Base-by-base conservation (phyloP, 345 rosid species). In the Eucalyptus curtisii region DNA sequence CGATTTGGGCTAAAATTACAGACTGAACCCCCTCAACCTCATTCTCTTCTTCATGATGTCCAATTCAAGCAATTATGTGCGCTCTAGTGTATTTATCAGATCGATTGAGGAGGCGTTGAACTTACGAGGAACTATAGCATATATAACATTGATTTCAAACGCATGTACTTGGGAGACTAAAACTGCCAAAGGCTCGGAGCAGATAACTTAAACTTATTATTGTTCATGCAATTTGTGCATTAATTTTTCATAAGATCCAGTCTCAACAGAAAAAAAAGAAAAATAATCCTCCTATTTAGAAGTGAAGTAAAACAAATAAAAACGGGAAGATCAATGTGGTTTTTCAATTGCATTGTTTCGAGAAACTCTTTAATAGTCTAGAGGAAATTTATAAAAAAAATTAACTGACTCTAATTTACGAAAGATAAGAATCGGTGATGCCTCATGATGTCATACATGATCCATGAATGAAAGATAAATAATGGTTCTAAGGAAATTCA, bases 391-490 rank as follows among this genome's bases (percentile, higher is more conserved):
- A 3, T 68, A 0, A 8, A 33, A 68, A n/a, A 31, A 1, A 33
- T 37, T 68, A 33, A 68, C 2, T 1, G 7, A 33, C 80, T 31
- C 2, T 71, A 33, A 1, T 33, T 16, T 4, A 16, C 42, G 24
- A 33, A 71, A 71, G 11, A 17, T 8, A 17, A 71, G 44, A 33
- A 8, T 71, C 3, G 2, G 81, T 9, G 25, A 33, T 16, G 81
- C 25, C 4, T 33, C 7, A 3, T 71, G 44, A 66, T n/a, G n/a
- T n/a, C 10, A n/a, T 14, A n/a, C 37, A 7, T 0, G 1, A n/a
- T 14, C 76, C 37, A n/a, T n/a, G 20, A 64, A 64, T n/a, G 76
- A 64, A 64, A 7, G 19, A 33, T 33, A 68, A 8, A 68, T 5
- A 8, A 8, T 17, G 24, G 25, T 4, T 68, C 7, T 7, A 68